Conservation (phyloP, 2,329 filamentous ascomycete genomes). For the Alternaria longipes region DNA sequence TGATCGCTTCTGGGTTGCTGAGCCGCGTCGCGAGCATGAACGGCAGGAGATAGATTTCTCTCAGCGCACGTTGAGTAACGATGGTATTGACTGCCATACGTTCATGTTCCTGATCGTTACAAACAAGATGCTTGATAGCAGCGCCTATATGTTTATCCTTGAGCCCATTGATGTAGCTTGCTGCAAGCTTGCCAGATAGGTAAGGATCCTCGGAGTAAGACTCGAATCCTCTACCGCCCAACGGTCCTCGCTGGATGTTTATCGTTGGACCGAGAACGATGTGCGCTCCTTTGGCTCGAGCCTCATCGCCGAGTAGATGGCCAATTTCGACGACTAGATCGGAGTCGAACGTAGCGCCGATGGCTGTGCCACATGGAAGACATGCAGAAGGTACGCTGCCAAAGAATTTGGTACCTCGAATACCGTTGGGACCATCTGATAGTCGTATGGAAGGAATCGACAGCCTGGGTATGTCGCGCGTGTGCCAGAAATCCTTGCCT, state of each 20-base stretch:
- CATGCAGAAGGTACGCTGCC: not conserved
- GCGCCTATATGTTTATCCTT: slow-evolving; percentile 54
- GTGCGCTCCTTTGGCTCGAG: slow-evolving; percentile 24
- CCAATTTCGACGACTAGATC: not conserved
- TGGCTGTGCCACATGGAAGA: not conserved
- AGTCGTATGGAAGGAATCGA: slow-evolving; percentile 36
- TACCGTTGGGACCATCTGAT: slow-evolving; percentile 71
- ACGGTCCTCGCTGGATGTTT: slow-evolving; percentile 28
- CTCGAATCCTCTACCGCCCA: slow-evolving; percentile 26
- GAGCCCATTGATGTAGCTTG: slow-evolving; percentile 40
- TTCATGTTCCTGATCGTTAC: slow-evolving; percentile 72
- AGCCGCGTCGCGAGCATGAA: slow-evolving; percentile 72
- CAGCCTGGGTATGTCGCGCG: slow-evolving; percentile 63
- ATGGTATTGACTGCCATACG: slow-evolving; percentile 67
- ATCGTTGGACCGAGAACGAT: slow-evolving; percentile 36
- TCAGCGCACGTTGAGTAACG: slow-evolving; percentile 67
- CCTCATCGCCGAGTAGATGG: slow-evolving; percentile 32
- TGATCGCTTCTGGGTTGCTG: slow-evolving; percentile 60
- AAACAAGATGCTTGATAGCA: slow-evolving; percentile 70
- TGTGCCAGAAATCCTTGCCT: slow-evolving; percentile 65
- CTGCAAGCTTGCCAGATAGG: slow-evolving; percentile 16
- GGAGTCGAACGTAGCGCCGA: not conserved
- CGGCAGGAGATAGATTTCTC: slow-evolving; percentile 54
- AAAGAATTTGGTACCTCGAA: slow-evolving; percentile 65
- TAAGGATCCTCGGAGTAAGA: slow-evolving; percentile 23